Conservation (phyloP, 2,329 filamentous ascomycete genomes). For the Pyrenophora seminiperda region DNA sequence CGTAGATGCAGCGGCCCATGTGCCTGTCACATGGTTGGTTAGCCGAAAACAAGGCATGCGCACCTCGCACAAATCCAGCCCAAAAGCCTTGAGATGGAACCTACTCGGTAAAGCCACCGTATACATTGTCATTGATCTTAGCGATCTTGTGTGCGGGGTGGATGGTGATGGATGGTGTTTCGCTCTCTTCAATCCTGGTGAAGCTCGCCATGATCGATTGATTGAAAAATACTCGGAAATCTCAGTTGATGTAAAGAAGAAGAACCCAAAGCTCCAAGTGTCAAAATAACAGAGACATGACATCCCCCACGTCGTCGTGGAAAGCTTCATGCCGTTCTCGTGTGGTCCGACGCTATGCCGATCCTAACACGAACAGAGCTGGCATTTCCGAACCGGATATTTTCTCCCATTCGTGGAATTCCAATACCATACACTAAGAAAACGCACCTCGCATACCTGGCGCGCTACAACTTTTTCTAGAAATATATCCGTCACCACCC, state of each 20-base stretch:
- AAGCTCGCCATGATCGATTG: slow-evolving; percentile 68
- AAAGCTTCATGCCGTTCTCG: slow-evolving; percentile 17
- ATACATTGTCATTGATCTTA: slow-evolving; percentile 79
- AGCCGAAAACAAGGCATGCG: slow-evolving; percentile 20
- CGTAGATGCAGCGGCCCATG: slow-evolving; percentile 89
- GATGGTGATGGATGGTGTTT: slow-evolving; percentile 68
- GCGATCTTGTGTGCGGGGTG: slow-evolving; percentile 69
- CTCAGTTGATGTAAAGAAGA: not conserved
- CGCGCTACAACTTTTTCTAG: slow-evolving; percentile 5
- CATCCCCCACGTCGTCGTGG: slow-evolving; percentile 14
- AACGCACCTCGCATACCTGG: not conserved
- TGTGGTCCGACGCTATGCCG: slow-evolving; percentile 11
- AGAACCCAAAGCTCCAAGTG: not conserved
- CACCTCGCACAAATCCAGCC: not conserved
- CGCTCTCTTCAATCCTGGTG: slow-evolving; percentile 66
- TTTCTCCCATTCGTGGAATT: slow-evolving; percentile 11
- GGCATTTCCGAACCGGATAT: not conserved
- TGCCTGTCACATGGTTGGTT: slow-evolving; percentile 60
- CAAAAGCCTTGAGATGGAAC: slow-evolving; percentile 31
- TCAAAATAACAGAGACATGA: slow-evolving; percentile 12
- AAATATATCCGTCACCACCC: slow-evolving; percentile 4
- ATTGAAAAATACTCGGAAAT: not conserved
- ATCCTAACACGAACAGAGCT: slow-evolving; percentile 10
- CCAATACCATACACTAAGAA: not conserved
- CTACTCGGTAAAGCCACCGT: slow-evolving; percentile 84